Evolutionary conservation across 257 asterid genomes (phyloP), one percentile per base, ranked within the genome.

Genomic region (Buddleja alternifolia): DNA sequence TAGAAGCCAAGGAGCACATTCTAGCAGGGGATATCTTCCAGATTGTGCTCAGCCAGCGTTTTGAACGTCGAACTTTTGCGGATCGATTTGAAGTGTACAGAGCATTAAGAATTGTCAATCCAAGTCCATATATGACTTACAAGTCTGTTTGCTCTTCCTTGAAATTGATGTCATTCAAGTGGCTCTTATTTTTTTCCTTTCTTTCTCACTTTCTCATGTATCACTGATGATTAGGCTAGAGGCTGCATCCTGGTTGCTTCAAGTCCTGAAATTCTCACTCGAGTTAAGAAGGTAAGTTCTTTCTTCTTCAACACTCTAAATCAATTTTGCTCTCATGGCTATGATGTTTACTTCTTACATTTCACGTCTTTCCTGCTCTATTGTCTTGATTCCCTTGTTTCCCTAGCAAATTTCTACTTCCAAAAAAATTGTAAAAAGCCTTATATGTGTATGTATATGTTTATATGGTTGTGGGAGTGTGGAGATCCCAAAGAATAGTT

Each of bases 51-150:
- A 94, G 99, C 75, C 99, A 94, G 73, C 95, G 99, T 8, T 94
- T 94, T 83, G 98, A 94, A 74, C 84, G 98, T 17, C 79, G 87
- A 60, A 94, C 99, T 16, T 94, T 83, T 81, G 99, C 97, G 7
- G 99, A 94, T 68, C 98, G 98, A 29, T 94, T 94, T 80, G 99
- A 94, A 88, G 88, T 94, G 44, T 94, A 94, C 74, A 79, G 99
- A 84, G 99, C 99, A 66, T 80, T 94, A 59, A 81, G 98, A 84
- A 82, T 94, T 61, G 97, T 94, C 73, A 94, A 94, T 64, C 99
- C 98, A 58, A 94, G 98, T 79, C 99, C 99, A 73, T 94, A 89
- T 60, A 94, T 94, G 99, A 86, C 95, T 36, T 94, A 77, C 99
- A 94, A 77, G 99, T 94, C 16, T 44, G 86, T 71, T 25, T 59